phyloP scores from a whole-genome alignment of 2,329 filamentous ascomycete species.

The Botryotinia calthae region DNA sequence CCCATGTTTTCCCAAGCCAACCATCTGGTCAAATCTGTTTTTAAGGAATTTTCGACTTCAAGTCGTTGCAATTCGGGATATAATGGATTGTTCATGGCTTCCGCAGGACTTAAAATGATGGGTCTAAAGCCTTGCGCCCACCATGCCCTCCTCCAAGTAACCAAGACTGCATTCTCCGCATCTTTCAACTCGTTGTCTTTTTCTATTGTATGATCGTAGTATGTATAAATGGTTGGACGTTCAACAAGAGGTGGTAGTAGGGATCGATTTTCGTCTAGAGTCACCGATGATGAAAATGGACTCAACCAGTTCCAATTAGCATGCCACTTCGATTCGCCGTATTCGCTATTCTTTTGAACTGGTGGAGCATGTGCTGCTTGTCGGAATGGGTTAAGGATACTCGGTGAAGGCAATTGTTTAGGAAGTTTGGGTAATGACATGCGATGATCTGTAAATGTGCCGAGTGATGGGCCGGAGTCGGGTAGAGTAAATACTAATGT shows the following conservation, averaged over 20 bases:
- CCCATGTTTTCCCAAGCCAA: constrained; percentile 92
- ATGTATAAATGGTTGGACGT: constrained; percentile 81
- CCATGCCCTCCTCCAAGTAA: constrained; percentile 91
- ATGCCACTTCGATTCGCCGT: constrained; percentile 79
- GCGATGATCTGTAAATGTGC: constrained; percentile 50
- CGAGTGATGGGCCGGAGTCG: constrained; percentile 48
- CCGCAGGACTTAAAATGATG: constrained; percentile 72
- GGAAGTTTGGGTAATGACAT: constrained; percentile 49
- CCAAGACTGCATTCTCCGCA: constrained; percentile 73
- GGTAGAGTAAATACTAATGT: constrained; percentile 53
- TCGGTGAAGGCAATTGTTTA: constrained; percentile 41
- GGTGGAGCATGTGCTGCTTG: constrained; percentile 69
- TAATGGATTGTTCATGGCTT: constrained; percentile 79
- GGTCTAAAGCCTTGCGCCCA: constrained; percentile 92
- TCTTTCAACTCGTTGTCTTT: constrained; percentile 63
- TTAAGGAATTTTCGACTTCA: constrained; percentile 59
- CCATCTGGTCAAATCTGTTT: constrained; percentile 76
- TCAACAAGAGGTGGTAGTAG: constrained; percentile 73
- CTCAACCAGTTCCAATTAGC: constrained; percentile 87
- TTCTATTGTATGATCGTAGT: constrained; percentile 69
- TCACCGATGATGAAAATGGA: constrained; percentile 80
- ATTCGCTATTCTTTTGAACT: constrained; percentile 74
- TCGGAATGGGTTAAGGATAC: constrained; percentile 63
- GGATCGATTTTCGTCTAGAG: constrained; percentile 76
- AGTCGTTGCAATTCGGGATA: constrained; percentile 68